phyloP scores from a whole-genome alignment of 108 stramenopile genomes.

The Chaetoceros tenuissimus region DNA sequence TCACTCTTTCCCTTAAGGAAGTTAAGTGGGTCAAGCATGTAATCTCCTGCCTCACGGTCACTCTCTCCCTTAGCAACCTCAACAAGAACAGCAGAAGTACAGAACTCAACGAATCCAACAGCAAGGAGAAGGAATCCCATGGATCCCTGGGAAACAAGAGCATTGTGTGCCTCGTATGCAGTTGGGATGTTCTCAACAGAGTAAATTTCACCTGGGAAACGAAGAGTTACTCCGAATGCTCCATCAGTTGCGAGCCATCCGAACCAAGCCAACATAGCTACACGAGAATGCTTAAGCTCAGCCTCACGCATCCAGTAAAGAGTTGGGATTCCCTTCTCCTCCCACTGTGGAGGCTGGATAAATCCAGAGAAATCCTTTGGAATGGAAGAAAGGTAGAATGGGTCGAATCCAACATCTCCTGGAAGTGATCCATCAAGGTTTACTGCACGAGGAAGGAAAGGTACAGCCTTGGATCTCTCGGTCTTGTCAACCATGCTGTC shows the following conservation, averaged over 20 bases:
- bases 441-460: conserved; percentile 79
- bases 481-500: conserved; percentile 84
- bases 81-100: conserved; percentile 66
- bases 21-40: conserved; percentile 70
- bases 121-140: conserved; percentile 67
- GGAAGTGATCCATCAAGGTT: conserved; percentile 81
- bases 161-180: conserved; percentile 74
- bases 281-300: conserved; percentile 84
- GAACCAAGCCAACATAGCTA: conserved; percentile 81
- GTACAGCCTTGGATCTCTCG: conserved; percentile 58
- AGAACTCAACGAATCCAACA: conserved; percentile 70
- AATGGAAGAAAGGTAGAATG: conserved; percentile 84
- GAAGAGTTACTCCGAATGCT: conserved; percentile 62
- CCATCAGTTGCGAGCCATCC: conserved; percentile 86
- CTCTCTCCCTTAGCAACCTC: conserved; percentile 86
- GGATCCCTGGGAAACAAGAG: conserved; percentile 68
- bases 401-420: conserved; percentile 93
- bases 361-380: conserved; percentile 89
- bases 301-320: conserved; percentile 90
- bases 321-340: conserved; percentile 69
- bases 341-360: conserved; percentile 87
- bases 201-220: conserved; percentile 78
- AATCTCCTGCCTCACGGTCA: conserved; percentile 89
- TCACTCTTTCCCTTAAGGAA: conserved; percentile 77
- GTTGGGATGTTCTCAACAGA: conserved; percentile 62